phyloP scores from a whole-genome alignment of 2,329 filamentous ascomycete genomes.

The Dothideomycetidae sp. region DNA sequence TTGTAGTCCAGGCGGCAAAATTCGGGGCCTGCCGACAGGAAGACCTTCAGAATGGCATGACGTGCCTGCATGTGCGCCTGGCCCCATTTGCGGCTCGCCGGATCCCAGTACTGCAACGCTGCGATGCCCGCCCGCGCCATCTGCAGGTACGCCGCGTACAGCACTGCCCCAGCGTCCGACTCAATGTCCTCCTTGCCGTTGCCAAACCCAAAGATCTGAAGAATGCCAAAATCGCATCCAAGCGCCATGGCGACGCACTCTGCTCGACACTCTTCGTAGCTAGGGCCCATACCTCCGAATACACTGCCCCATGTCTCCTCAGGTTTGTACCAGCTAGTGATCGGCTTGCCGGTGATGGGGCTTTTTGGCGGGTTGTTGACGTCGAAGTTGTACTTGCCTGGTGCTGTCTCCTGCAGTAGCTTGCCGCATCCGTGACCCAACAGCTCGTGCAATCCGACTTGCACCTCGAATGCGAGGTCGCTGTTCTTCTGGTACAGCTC shows the following conservation, averaged over 20 bases:
- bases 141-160: slow-evolving; percentile 75
- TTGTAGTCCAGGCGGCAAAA: slow-evolving; percentile 71
- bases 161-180: slow-evolving; percentile 66
- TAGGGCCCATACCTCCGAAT: slow-evolving; percentile 74
- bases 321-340: slow-evolving; percentile 83
- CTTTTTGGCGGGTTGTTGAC: slow-evolving; percentile 64
- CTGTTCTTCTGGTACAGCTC: slow-evolving; percentile 68
- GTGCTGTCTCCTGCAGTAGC: slow-evolving; percentile 73
- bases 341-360: slow-evolving; percentile 61
- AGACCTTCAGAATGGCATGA: slow-evolving; percentile 72
- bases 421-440: slow-evolving; percentile 84
- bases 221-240: slow-evolving; percentile 72
- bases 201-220: slow-evolving; percentile 85
- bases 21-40: slow-evolving; percentile 71
- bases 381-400: slow-evolving; percentile 81
- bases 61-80: slow-evolving; percentile 78
- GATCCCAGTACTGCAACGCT: slow-evolving; percentile 89
- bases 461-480: slow-evolving; percentile 81
- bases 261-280: slow-evolving; percentile 88
- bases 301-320: slow-evolving; percentile 91
- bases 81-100: slow-evolving; percentile 80
- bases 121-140: slow-evolving; percentile 90
- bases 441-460: slow-evolving; percentile 89
- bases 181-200: slow-evolving; percentile 60
- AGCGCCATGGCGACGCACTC: slow-evolving; percentile 90